Conservation (phyloP, 371 early-diverging fungal genomes). For the Syncephalastrum monosporum region DNA sequence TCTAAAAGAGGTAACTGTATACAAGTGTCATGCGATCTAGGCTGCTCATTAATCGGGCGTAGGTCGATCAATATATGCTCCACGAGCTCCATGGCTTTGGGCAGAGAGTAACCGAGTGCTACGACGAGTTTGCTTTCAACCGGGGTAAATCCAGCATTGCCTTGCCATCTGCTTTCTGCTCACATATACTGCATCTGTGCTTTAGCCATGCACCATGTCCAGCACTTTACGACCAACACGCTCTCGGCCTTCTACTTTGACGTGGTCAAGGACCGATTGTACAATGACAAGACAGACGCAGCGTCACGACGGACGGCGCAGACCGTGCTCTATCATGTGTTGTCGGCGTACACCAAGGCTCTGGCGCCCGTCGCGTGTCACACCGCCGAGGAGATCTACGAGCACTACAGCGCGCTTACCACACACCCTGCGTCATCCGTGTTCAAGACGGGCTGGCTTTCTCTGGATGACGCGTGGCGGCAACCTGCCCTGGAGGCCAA, state of each 20-base stretch:
- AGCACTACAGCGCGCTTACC: slow-evolving; percentile 51
- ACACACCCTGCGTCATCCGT: slow-evolving; percentile 51
- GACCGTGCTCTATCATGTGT: slow-evolving; percentile 67
- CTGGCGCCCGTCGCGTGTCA: slow-evolving; percentile 74
- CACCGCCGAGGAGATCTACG: slow-evolving; percentile 80
- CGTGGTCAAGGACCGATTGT: slow-evolving; percentile 80
- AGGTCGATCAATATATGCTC: slow-evolving; percentile 76
- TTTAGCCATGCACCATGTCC: slow-evolving; percentile 61
- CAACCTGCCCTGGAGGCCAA: slow-evolving; percentile 46
- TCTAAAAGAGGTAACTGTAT: slow-evolving; percentile 40
- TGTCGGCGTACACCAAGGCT: slow-evolving; percentile 62
- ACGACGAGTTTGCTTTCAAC: slow-evolving; percentile 66
- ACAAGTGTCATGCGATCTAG: not conserved
- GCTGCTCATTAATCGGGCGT: slow-evolving; percentile 3
- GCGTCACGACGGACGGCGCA: slow-evolving; percentile 62
- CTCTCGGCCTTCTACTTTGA: slow-evolving; percentile 87
- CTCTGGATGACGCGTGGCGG: slow-evolving; percentile 57
- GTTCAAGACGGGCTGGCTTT: slow-evolving; percentile 65
- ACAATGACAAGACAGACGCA: slow-evolving; percentile 50
- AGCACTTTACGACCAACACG: slow-evolving; percentile 65
- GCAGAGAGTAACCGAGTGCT: slow-evolving; percentile 53
- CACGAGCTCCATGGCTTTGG: slow-evolving; percentile 64
- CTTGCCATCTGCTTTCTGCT: too few relatives aligned
- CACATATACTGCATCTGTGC: not conserved
- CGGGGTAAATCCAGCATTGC: slow-evolving; percentile 41